Evolutionary conservation across 257 asterid species (phyloP), one percentile per base, ranked within the genome.

Genomic region (Solanum okadae): DNA sequence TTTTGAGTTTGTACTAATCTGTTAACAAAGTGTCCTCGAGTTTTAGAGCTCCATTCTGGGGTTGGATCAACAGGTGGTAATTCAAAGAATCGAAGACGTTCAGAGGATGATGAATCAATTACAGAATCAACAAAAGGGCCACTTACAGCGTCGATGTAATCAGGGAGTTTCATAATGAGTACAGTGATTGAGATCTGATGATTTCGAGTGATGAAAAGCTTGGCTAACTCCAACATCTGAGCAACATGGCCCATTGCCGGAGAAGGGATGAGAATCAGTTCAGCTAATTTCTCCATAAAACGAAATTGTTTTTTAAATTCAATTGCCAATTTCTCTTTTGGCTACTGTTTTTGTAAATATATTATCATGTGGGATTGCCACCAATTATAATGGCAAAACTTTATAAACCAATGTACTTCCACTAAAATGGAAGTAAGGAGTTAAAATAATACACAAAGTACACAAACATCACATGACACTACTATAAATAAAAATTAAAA

Each of bases 161-260:
- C 29, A 3, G 87, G 77, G 20, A 71, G 76, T 63, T 63, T 85
- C 87, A 85, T 67, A 20, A 67, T 31, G 34, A 85, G 78, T 31
- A 85, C 78, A 8, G 87, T 63, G 67, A 85, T 85, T 40, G 87
- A 67, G 29, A 85, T 79, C 4, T 29, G 37, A 63, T 85, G 22
- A 35, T 67, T 85, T 25, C 59, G 59, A 20, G 2, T 13, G 29
- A 85, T 11, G 5, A 85, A 13, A 56, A 85, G 81, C 5, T 85
- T 85, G 35, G 87, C 87, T 2, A 67, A 85, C 63, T 85, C 82
- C 42, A 85, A 27, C 81, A 85, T 85, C 25, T 93, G 98, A 4
- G 89, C 88, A 8, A 91, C 92, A 86, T 94, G 96, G 70, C 98
- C 96, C 98, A 95, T 93, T 34, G 92, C 91, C 11, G 98, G 98